These are phyloP conservation scores for Acanthamoeba royreba DNA, from an alignment of 208 protist genomes.

Conservation along the genomic window DNA sequence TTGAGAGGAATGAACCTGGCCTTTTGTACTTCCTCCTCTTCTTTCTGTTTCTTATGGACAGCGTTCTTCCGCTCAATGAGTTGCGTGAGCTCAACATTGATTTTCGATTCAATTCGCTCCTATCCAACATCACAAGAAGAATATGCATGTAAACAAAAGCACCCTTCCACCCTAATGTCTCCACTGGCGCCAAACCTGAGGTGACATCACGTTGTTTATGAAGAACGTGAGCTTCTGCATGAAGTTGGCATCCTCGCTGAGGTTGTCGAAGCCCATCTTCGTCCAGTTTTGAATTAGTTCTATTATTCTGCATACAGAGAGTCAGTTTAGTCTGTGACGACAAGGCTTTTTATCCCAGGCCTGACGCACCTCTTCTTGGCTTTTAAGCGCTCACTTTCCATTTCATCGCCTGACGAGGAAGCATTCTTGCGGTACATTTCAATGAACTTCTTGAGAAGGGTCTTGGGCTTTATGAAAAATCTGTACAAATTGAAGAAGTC, in stretches of 20 bases:
- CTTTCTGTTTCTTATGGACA: not conserved
- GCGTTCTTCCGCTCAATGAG: not conserved
- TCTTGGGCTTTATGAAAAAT: slow-evolving; percentile 22
- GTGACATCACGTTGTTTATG: not conserved
- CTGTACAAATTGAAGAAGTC: not conserved
- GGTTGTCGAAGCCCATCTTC: not conserved
- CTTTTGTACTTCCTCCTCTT: not conserved
- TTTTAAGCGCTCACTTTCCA: not conserved
- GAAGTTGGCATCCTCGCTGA: not conserved
- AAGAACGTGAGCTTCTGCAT: slow-evolving; percentile 19
- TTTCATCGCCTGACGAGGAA: not conserved
- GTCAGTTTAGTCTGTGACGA: not conserved
- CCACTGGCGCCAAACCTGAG: not conserved
- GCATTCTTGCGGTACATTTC: not conserved
- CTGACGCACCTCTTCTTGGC: not conserved
- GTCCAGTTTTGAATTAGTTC: not conserved
- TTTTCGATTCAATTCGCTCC: not conserved
- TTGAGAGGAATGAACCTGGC: not conserved
- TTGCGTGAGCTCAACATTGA: not conserved
- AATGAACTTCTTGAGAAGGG: not conserved
- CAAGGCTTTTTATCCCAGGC: not conserved
- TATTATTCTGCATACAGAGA: not conserved
- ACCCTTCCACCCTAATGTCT: too few relatives aligned
- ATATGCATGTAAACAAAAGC: too few relatives aligned
- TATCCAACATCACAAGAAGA: too few relatives aligned